phyloP scores from a whole-genome alignment of 208 protist species.

The Strigomonas oncopelti region DNA sequence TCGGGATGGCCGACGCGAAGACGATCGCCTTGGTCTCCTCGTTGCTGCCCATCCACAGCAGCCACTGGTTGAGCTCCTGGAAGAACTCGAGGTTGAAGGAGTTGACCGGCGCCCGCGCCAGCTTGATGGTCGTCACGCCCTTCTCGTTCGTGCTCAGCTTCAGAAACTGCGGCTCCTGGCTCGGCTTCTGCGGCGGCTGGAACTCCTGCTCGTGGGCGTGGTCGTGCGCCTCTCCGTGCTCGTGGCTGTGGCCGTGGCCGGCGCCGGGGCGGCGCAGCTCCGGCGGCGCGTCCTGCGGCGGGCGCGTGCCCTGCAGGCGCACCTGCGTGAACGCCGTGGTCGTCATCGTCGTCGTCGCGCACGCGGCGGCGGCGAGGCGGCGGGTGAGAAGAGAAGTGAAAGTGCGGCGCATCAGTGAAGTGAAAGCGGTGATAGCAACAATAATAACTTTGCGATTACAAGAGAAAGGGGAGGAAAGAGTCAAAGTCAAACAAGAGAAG shows the following conservation, averaged over 20 bases:
- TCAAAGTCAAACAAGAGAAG: not conserved
- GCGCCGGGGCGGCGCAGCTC: slow-evolving; percentile 19
- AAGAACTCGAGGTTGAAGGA: slow-evolving; percentile 69
- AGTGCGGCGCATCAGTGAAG: slow-evolving; percentile 22
- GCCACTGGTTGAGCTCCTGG: slow-evolving; percentile 79
- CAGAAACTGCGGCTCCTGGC: slow-evolving; percentile 65
- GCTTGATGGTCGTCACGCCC: slow-evolving; percentile 54
- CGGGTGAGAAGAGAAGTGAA: slow-evolving; percentile 16
- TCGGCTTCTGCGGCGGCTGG: slow-evolving; percentile 60
- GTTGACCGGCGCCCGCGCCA: slow-evolving; percentile 64
- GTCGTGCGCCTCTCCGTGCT: slow-evolving; percentile 7
- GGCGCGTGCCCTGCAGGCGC: slow-evolving; percentile 19
- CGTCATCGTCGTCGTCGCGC: not conserved
- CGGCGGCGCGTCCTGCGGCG: slow-evolving; percentile 31
- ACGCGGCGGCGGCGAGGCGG: slow-evolving; percentile 13
- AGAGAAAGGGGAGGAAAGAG: not conserved
- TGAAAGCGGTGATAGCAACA: not conserved
- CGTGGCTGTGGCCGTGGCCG: slow-evolving; percentile 10
- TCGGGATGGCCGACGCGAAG: slow-evolving; percentile 63
- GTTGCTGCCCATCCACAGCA: slow-evolving; percentile 79
- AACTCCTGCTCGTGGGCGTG: slow-evolving; percentile 28
- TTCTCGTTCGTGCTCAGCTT: slow-evolving; percentile 54
- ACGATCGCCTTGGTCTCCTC: slow-evolving; percentile 66
- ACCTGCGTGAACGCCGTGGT: slow-evolving; percentile 1
- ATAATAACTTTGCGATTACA: slow-evolving; percentile 9